Percentiles rank a stretch among this genome's conserved stretches.
These are phyloP conservation scores for Coniophora puteana DNA, from an alignment of 1,284 basidiomycete species.

Conservation along the genomic window DNA sequence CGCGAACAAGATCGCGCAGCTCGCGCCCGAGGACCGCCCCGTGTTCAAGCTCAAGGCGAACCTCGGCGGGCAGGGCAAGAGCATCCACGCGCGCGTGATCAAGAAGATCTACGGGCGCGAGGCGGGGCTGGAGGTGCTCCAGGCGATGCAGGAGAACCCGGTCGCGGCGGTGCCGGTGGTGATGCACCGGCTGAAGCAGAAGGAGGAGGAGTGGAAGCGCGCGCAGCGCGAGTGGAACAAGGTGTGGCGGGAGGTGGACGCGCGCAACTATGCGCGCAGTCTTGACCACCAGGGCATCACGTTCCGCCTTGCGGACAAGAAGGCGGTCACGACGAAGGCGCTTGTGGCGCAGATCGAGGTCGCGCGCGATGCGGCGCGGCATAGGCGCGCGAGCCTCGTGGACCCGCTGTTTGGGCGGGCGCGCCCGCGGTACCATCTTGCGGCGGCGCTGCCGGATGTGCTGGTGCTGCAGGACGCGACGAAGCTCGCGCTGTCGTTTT, in stretches of 20 bases:
- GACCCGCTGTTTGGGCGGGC: constrained; percentile 76
- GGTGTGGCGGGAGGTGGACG: constrained; percentile 97
- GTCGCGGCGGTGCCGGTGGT: constrained; percentile 92
- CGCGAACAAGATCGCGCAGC: constrained; percentile 82
- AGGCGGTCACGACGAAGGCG: constrained; percentile 78
- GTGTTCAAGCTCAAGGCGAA: constrained; percentile 90
- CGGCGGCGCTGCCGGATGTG: constrained; percentile 76
- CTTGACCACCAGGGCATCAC: constrained; percentile 92
- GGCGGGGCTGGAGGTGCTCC: constrained; percentile 85
- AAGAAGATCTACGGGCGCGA: constrained; percentile 97
- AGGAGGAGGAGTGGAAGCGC: constrained; percentile 99
- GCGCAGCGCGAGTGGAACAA: constrained; percentile 99
- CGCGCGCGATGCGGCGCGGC: constrained; percentile 81
- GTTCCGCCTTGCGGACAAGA: constrained; percentile 93
- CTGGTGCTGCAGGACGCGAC: constrained; percentile 81
- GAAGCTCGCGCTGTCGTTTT: constrained; percentile 87
- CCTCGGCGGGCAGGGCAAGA: constrained; percentile 86
- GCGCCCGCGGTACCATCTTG: constrained; percentile 74
- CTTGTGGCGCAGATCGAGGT: constrained; percentile 91
- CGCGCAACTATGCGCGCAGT: constrained; percentile 89
- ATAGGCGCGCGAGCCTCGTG: constrained; percentile 72
- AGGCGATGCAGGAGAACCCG: constrained; percentile 92
- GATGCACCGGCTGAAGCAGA: constrained; percentile 88
- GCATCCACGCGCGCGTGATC: constrained; percentile 91
- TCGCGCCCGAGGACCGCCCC: constrained; percentile 78